Base-by-base conservation (phyloP, 83 land plant species). In the Picea engelmannii region DNA sequence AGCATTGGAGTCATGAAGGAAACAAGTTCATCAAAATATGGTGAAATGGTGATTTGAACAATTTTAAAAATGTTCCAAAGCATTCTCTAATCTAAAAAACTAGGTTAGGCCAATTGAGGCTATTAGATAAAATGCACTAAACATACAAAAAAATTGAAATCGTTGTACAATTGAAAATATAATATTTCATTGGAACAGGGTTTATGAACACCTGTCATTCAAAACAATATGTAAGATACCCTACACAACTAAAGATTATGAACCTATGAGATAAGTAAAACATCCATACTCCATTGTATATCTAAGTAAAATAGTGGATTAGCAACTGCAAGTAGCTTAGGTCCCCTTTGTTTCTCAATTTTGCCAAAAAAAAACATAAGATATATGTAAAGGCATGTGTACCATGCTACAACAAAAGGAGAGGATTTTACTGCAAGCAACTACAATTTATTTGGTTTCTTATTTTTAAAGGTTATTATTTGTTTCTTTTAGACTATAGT, bases 1-100 rank as follows among this genome's bases (percentile, higher is more conserved):
- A 89, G 84, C 89, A 87, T 87, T 3, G 91, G 89, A 10, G 91
- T 89, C 38, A 89, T 76, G 80, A 87, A 89, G 23, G 91, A 79
- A 35, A 89, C 83, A 62, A 89, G 81, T 60, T 82, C 91, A 47
- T 89, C 91, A 80, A 89, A 89, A 67, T 76, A 87, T 23, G 91
- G 90, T 66, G 87, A 76, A 89, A 84, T 4, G 83, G 59, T 16
- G 78, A 79, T 64, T 89, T 89, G 70, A 82, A 89, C 17, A 89
- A 80, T 83, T 89, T 89, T 59, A 86, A 84, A 35, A 89, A 70
- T 62, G 87, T 87, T 79, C 90, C 91, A 80, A 89, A 78, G 49
- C 91, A 89, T 71, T 89, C 91, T 76, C 87, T 90, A 84, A 89
- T 84, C 91, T 89, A 82, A 52, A 58, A 5, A 62, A 24, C 16